Percentiles rank a stretch among this genome's conserved stretches.
Evolutionary conservation across 2,329 filamentous ascomycete genomes (phyloP).

Genomic region (Chrysoporthe puriensis): DNA sequence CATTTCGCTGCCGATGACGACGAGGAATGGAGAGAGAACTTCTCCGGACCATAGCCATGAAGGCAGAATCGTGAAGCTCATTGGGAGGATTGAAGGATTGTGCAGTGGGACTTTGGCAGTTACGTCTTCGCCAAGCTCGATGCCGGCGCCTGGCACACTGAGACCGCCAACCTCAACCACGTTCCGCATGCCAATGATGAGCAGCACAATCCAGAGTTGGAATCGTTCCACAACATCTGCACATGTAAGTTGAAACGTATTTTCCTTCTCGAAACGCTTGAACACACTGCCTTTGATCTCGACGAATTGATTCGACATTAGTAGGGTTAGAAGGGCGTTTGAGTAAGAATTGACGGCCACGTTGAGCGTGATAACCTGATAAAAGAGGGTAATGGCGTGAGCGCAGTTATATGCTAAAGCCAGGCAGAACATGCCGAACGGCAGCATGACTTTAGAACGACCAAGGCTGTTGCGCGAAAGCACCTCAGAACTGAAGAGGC

Average conservation of each 20-base stretch:
- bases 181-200: slow-evolving; percentile 95
- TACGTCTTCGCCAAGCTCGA: slow-evolving; percentile 50
- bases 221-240: slow-evolving; percentile 97
- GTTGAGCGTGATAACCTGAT: slow-evolving; percentile 96
- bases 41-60: slow-evolving; percentile 78
- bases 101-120: slow-evolving; percentile 62
- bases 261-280: slow-evolving; percentile 98
- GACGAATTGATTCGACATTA: slow-evolving; percentile 97
- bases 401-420: slow-evolving; percentile 85
- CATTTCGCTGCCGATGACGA: slow-evolving; percentile 96
- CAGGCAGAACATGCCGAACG: slow-evolving; percentile 88
- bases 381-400: slow-evolving; percentile 88
- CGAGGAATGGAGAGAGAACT: slow-evolving; percentile 87
- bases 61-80: slow-evolving; percentile 88
- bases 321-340: slow-evolving; percentile 86
- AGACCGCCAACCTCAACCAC: slow-evolving; percentile 93
- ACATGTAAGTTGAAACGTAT: slow-evolving; percentile 93
- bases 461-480: slow-evolving; percentile 86
- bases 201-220: slow-evolving; percentile 94
- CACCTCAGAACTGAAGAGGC: slow-evolving; percentile 90
- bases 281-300: slow-evolving; percentile 99
- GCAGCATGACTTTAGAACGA: slow-evolving; percentile 86
- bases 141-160: slow-evolving; percentile 61
- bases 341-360: slow-evolving; percentile 99
- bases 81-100: slow-evolving; percentile 77